Evolutionary conservation across 129 eudicot species (phyloP).

Genomic region (Tagetes patula): DNA sequence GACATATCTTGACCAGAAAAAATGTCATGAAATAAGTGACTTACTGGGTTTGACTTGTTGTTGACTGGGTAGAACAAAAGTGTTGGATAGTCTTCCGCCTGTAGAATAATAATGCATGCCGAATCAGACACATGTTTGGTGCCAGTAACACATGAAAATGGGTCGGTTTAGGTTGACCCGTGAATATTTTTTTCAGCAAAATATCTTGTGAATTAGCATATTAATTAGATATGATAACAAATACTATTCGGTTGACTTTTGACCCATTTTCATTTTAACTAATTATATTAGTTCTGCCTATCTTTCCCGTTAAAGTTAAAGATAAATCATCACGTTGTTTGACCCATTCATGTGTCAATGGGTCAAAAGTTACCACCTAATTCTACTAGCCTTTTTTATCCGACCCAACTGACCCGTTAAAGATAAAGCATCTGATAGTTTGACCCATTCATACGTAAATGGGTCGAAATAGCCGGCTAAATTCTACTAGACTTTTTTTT

Average conservation of each 20-base stretch:
- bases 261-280: not conserved
- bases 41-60: conserved; percentile 76
- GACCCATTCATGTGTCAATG: too few relatives aligned
- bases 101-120: conserved; percentile 26
- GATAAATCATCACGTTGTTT: too few relatives aligned
- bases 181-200: not conserved
- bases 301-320: not conserved
- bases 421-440: not conserved
- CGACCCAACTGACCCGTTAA: not conserved
- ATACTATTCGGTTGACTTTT: not conserved
- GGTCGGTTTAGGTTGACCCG: conserved; percentile 1
- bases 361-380: too few relatives aligned
- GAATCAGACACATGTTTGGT: conserved; percentile 3
- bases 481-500: not conserved
- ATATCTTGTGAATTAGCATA: not conserved
- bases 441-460: not conserved
- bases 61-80: conserved; percentile 70
- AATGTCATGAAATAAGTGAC: conserved; percentile 18
- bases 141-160: not conserved
- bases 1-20: conserved; percentile 8
- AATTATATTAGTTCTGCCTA: not conserved
- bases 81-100: conserved; percentile 61
- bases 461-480: not conserved
- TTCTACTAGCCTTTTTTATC: not conserved
- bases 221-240: not conserved